Conservation (phyloP, 257 asterid species). For the Ballota nigra region DNA sequence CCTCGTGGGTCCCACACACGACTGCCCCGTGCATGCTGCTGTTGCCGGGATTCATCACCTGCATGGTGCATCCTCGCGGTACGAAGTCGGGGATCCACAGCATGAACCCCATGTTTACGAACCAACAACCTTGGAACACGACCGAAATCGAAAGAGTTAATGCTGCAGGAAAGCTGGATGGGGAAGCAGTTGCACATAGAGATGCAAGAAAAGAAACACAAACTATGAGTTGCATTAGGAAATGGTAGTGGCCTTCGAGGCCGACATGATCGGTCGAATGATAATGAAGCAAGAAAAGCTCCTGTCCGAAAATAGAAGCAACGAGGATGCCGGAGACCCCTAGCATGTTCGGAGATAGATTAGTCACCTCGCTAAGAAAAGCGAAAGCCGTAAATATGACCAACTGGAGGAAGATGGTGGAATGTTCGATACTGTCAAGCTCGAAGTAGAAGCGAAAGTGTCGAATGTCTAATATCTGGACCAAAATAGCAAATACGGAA, state of each 20-base stretch:
- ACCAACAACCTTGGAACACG: constrained; percentile 81
- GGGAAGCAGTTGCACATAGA: constrained; percentile 37
- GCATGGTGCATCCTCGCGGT: constrained; percentile 52
- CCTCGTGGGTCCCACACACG: constrained; percentile 47
- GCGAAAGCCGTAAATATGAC: constrained; percentile 55
- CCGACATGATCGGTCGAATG: constrained; percentile 82
- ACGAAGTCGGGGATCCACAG: constrained; percentile 59
- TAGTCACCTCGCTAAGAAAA: constrained; percentile 47
- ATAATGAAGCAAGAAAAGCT: constrained; percentile 76
- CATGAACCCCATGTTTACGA: constrained; percentile 70
- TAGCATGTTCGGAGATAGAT: constrained; percentile 36
- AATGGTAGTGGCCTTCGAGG: constrained; percentile 87
- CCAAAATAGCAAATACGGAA: constrained; percentile 50
- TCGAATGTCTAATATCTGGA: constrained; percentile 51
- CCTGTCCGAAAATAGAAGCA: constrained; percentile 62
- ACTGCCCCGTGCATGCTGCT: too few species aligned
- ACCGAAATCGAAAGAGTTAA: constrained; percentile 58
- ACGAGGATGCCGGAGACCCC: constrained; percentile 62
- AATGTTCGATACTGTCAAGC: constrained; percentile 61
- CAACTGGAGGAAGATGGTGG: constrained; percentile 68
- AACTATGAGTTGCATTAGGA: constrained; percentile 75
- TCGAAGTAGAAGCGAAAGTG: constrained; percentile 47
- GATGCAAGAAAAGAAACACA: constrained; percentile 53
- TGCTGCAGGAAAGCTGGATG: constrained; percentile 63
- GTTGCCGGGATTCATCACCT: too few species aligned